These are phyloP conservation scores for Chalciporus chontae DNA, from an alignment of 768 basidiomycete genomes.

Conservation along the genomic window DNA sequence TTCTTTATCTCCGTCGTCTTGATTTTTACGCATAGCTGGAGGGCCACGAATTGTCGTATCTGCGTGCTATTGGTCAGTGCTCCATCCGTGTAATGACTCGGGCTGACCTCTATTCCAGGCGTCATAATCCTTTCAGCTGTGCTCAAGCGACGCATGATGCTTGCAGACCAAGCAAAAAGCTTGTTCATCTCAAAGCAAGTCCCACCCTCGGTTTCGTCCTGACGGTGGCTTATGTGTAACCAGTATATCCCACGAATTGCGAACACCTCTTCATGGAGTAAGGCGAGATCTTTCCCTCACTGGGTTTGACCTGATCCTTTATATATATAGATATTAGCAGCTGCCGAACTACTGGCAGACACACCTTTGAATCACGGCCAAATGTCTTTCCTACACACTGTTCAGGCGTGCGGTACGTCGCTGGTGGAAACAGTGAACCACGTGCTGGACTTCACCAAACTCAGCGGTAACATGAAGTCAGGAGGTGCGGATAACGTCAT, in stretches of 20 bases:
- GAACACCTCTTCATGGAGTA: conserved; percentile 90
- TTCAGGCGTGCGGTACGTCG: conserved; percentile 93
- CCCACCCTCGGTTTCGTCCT: neutral
- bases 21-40: conserved; percentile 55
- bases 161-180: conserved; percentile 93
- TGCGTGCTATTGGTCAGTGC: conserved; percentile 76
- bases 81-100: neutral
- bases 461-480: conserved; percentile 79
- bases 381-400: conserved; percentile 83
- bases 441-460: conserved; percentile 92
- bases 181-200: conserved; percentile 87
- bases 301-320: neutral
- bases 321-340: conserved; percentile 68
- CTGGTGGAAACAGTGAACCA: conserved; percentile 96
- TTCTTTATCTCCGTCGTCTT: neutral
- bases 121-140: conserved; percentile 94
- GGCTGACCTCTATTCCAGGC: conserved; percentile 36
- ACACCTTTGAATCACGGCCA: conserved; percentile 81
- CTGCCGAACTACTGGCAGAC: conserved; percentile 86
- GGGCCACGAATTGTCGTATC: conserved; percentile 86
- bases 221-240: conserved; percentile 7
- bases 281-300: conserved; percentile 18
- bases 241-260: conserved; percentile 87
- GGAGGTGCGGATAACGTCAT: conserved; percentile 79
- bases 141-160: conserved; percentile 86